Conservation (phyloP, 1,284 basidiomycete genomes). For the Tylopilus sp. region DNA sequence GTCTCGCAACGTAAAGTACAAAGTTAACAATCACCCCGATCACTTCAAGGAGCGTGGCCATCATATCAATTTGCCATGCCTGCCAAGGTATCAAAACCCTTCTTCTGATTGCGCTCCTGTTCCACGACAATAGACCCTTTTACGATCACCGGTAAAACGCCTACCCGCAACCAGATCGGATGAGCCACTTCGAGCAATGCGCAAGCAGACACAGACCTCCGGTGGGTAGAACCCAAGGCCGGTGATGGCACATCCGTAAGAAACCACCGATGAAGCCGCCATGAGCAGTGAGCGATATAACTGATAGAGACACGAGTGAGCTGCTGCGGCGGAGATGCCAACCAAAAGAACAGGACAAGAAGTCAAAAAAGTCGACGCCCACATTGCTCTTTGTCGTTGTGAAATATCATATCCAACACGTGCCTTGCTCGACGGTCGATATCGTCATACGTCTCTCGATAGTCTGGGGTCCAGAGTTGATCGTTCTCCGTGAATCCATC, state of each 20-base stretch:
- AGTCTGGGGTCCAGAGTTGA: constrained; percentile 59
- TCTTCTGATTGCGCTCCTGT: constrained; percentile 7
- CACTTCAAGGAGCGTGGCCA: neutral
- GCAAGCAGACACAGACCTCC: constrained; percentile 47
- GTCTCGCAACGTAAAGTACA: no score
- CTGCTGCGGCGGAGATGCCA: no score
- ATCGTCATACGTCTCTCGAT: constrained; percentile 61
- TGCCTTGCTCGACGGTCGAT: constrained; percentile 50
- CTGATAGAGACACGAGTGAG: constrained; percentile 31
- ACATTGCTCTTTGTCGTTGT: constrained; percentile 49
- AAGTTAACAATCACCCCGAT: neutral
- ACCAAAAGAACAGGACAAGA: neutral
- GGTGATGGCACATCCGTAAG: constrained; percentile 43
- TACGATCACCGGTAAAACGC: constrained; percentile 28
- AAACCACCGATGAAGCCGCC: constrained; percentile 58
- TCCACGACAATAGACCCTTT: constrained; percentile 7
- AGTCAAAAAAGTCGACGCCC: neutral
- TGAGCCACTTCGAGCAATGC: neutral
- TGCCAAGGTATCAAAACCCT: neutral
- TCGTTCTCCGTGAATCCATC: constrained; percentile 70
- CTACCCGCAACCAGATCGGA: constrained; percentile 5
- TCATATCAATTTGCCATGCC: neutral
- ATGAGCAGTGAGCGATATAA: constrained; percentile 63
- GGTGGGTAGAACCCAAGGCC: constrained; percentile 47
- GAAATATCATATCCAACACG: constrained; percentile 66